These are phyloP conservation scores for Leptographium radiaticola DNA, from an alignment of 2,329 filamentous ascomycete genomes.

Conservation along the genomic window DNA sequence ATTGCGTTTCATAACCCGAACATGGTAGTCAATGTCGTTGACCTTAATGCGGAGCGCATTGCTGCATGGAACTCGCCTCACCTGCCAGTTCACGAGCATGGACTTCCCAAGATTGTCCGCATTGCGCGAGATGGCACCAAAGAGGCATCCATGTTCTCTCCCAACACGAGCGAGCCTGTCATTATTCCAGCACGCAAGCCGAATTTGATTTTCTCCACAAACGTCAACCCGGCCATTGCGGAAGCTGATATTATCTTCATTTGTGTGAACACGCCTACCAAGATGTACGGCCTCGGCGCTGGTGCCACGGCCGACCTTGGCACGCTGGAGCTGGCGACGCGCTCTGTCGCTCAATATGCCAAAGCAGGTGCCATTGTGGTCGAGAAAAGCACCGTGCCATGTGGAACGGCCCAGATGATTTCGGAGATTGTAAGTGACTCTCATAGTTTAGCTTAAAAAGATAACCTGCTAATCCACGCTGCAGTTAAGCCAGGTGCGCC, in stretches of 20 bases:
- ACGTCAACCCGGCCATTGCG: background rate
- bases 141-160: background rate
- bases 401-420: slow-evolving; percentile 2
- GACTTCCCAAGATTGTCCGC: slow-evolving; percentile 1
- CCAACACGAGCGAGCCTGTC: background rate
- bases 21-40: slow-evolving; percentile 2
- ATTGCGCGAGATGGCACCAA: slow-evolving; percentile 1
- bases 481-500: background rate
- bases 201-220: slow-evolving; percentile 2
- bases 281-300: slow-evolving; percentile 2
- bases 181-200: background rate
- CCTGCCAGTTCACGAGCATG: slow-evolving; percentile 1
- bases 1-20: slow-evolving; percentile 2
- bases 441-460: background rate
- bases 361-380: slow-evolving; percentile 3
- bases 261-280: slow-evolving; percentile 4
- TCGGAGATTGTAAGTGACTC: background rate
- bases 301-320: slow-evolving; percentile 2
- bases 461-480: background rate
- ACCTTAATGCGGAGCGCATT: slow-evolving; percentile 1
- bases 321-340: slow-evolving; percentile 1
- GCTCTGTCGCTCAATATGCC: background rate
- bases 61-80: slow-evolving; percentile 3
- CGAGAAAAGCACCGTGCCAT: slow-evolving; percentile 4
- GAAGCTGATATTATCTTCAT: slow-evolving; percentile 3